Base-by-base conservation (phyloP, 192 early-diverging fungal species). In the Coemansia sp. region DNA sequence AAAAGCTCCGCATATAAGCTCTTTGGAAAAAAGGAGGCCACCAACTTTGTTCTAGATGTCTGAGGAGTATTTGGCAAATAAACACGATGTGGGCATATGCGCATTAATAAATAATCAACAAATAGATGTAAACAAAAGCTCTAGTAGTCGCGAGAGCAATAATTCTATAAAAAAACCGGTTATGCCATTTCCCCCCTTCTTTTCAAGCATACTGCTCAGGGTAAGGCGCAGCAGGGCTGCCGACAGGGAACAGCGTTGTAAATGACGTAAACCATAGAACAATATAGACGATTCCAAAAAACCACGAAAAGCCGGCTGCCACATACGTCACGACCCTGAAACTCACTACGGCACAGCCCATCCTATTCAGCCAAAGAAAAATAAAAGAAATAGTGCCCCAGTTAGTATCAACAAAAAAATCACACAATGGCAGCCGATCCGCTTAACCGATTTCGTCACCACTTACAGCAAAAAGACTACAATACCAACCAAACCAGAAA, bases 231-330 rank as follows among this genome's bases (percentile, higher is more conserved):
- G 58, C 19, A 36, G 21, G 45, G 59, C 31, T 66, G n/a, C 57
- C 73, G 9, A 81, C 70, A 0, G 74, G 79, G 63, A 70, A 82
- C 68, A 82, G 69, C 17, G 66, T 67, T 29, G 51, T 53, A 41
- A 77, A 74, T 50, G 79, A 73, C n/a, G 79, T 74, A 44, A 77
- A 82, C 71, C 71, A 82, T 10, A 82, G 45, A n/a, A 74, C 61
- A 58, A 82, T 77, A 36, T 82, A 82, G 55, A 77, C 57, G 9
- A 82, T 46, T 12, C 79, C 79, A 44, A 82, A 74, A 42, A 64
- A 44, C 79, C 79, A 82, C 21, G 79, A 63, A 31, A 82, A 68
- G 11, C 80, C 80, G 1, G 70, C 55, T 14, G 72, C 62, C 39
- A 76, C 79, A 45, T 82, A 77, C 57, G 69, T 76, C 53, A 77